Conservation (phyloP, 495 filamentous ascomycete species). For the Stereocaulon alpinum region DNA sequence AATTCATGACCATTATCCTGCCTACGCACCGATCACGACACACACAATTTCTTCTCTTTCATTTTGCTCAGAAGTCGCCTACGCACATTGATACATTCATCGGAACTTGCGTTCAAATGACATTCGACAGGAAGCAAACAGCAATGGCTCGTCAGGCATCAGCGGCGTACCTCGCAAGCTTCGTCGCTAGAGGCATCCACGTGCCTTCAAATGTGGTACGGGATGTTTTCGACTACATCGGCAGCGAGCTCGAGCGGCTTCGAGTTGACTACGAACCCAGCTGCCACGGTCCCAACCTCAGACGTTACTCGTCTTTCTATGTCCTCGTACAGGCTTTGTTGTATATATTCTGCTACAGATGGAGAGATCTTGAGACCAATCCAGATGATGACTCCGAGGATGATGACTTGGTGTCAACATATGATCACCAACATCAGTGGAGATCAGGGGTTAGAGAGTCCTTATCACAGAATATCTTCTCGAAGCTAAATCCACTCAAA, state of each 20-base stretch:
- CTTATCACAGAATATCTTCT: constrained; percentile 65
- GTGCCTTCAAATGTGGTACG: constrained; percentile 65
- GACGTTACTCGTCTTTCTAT: constrained; percentile 77
- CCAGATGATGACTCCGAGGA: constrained; percentile 41
- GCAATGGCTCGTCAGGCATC: constrained; percentile 67
- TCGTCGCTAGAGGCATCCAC: constrained; percentile 76
- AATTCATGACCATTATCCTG: constrained; percentile 76
- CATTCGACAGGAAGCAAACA: constrained; percentile 51
- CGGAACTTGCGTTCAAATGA: constrained; percentile 61
- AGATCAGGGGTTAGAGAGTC: constrained; percentile 58
- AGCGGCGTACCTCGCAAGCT: constrained; percentile 86
- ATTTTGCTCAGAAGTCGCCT: constrained; percentile 72
- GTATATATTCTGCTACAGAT: constrained; percentile 98
- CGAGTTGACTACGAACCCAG: constrained; percentile 49
- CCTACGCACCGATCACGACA: constrained; percentile 81
- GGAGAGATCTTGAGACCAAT: constrained; percentile 71
- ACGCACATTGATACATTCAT: constrained; percentile 69
- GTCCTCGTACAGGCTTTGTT: constrained; percentile 74
- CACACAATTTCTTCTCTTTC: constrained; percentile 86
- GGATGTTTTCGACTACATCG: constrained; percentile 64
- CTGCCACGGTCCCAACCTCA: constrained; percentile 75
- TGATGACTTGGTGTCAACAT: constrained; percentile 43
- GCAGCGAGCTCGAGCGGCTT: constrained; percentile 59
- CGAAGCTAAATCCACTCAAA: constrained; percentile 86
- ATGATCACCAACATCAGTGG: constrained; percentile 61